Base-by-base conservation (phyloP, 352 stramenopile genomes). In the Phytophthora ramorum region DNA sequence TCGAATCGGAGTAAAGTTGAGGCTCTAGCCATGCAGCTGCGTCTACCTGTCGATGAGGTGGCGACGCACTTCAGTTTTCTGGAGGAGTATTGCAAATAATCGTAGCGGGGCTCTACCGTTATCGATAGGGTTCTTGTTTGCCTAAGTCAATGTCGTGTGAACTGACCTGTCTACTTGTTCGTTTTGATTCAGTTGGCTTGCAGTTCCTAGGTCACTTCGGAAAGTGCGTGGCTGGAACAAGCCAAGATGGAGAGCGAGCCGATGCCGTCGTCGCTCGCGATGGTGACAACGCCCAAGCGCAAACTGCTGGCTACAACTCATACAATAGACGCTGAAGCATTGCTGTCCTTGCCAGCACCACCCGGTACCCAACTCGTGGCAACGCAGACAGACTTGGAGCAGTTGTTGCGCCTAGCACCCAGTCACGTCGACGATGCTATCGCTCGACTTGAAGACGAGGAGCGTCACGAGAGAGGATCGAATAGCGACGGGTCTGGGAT, bases 61-160 rank as follows among this genome's bases (percentile, higher is more conserved):
- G 58, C 66, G 0, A 44, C 62, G 7, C 76, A 89, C 50, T 91
- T 93, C 54, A 43, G 49, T 20, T 93, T 93, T 59, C 68, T 91
- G 32, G 63, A 76, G 14, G 37, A 44, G n/a, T 44, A 44, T 44
- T 44, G 37, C 37, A 44, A 44, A 10, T 69, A 48, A 55, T 32
- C 10, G 46, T 53, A 19, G 22, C 20, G 20, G 22, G 34, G 28
- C 28, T 19, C 14, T 20, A 44, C n/a, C n/a, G 22, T 4, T 20
- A 44, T 44, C 14, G 14, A 9, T 7, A 3, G 37, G 37, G 1
- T 20, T 44, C n/a, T 44, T 20, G 22, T 7, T 34, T 44, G 34
- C 34, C 14, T 10, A 40, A n/a, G 8, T 40, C 12, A 40, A n/a
- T 40, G 12, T 10, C 7, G 37, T 44, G 37, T 44, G 8, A 1